Base-by-base conservation (phyloP, 2,329 filamentous ascomycete genomes). In the Cadophora malorum region DNA sequence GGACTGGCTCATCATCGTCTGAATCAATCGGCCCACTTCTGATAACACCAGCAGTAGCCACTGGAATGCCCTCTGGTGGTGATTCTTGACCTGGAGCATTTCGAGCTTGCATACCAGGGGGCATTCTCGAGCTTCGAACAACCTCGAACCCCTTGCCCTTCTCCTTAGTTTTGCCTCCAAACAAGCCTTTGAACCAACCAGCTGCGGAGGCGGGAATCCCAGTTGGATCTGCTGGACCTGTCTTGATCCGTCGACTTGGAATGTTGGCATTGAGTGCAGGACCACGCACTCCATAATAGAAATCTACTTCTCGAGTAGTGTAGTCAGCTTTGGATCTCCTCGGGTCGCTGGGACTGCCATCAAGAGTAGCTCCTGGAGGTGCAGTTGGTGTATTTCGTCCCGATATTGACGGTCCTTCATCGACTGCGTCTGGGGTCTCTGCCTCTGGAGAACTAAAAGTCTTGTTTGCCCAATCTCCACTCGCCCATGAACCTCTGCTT, bases 91-190 rank as follows among this genome's bases (percentile, higher is more conserved):
- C 88, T 67, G 88, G 85, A 35, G 86, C 84, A 10, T 84, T 76
- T 79, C 83, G 72, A 65, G 76, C 53, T 76, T 82, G 86, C 83
- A 93, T 91, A 67, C 90, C 89, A 7, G 91, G 90, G 2, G 94
- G 94, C 82, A 96, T 94, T 65, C 94, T 88, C 8, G 93, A 88
- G 77, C 94, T 97, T 75, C 96, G 85, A 19, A 99, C 95, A 5
- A 99, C 96, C 78, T 98, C 96, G 73, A 99, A 99, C 0, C 96
- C 96, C 79, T 98, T 98, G 72, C 91, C 90, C 79, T 96, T 97
- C 72, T 97, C 95, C 77, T 97, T 97, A 7, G 90, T 93, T 81
- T 96, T 97, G 19, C 91, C 91, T 14, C 90, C 90, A 67, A 97
- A 87, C 6, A 97, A 77, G 63, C 85, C 87, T 73, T 92, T 90